Conservation (phyloP, 441 rosid species). For the Eruca vesicaria region DNA sequence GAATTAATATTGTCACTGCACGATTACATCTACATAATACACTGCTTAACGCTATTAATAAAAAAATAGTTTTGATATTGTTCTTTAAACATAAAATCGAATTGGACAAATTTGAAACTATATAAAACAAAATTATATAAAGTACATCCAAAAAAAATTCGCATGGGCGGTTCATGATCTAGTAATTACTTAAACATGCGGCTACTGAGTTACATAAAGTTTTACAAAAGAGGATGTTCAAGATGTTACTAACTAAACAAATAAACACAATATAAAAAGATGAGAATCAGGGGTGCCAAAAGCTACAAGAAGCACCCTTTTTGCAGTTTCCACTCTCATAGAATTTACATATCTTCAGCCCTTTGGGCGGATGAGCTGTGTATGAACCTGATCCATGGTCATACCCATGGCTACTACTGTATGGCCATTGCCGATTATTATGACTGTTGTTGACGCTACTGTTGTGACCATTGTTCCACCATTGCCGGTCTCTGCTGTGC, state of each 20-base stretch:
- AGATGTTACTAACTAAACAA: conserved; percentile 20
- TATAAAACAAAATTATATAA: no score
- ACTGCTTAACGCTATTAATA: no score
- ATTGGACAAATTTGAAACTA: no score
- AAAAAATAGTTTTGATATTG: no score
- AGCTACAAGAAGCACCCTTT: conserved; percentile 85
- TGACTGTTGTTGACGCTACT: conserved; percentile 33
- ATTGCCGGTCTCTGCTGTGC: conserved; percentile 32
- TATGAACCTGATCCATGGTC: conserved; percentile 57
- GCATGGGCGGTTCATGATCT: no score
- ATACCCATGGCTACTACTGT: conserved; percentile 33
- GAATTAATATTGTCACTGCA: no score
- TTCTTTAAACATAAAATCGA: no score
- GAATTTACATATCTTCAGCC: conserved; percentile 81
- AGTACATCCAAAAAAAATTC: no score
- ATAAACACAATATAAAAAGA: conserved; percentile 18
- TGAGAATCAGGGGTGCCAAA: conserved; percentile 64
- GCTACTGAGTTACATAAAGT: conserved; percentile 16
- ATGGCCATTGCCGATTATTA: conserved; percentile 44
- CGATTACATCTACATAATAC: no score
- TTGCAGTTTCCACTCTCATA: conserved; percentile 76
- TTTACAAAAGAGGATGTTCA: neutral
- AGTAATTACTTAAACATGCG: conserved; percentile 10
- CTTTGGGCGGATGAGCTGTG: conserved; percentile 63
- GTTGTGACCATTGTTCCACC: conserved; percentile 36